phyloP scores from a whole-genome alignment of 1,284 basidiomycete species.

The Kalmanozyma brasiliensis region DNA sequence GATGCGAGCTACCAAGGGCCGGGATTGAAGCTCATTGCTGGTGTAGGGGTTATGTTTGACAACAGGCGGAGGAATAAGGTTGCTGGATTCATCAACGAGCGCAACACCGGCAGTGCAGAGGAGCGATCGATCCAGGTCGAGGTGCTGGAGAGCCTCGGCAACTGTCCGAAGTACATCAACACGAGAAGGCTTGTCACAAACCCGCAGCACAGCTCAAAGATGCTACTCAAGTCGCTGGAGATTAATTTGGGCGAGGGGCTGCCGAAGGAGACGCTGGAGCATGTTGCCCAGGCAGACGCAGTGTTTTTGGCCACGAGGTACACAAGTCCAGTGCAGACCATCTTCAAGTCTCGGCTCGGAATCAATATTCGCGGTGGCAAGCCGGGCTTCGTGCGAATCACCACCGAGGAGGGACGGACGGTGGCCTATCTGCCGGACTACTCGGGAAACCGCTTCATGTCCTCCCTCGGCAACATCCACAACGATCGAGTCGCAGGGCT shows the following conservation, averaged over 20 bases:
- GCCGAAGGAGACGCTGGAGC: slow-evolving; percentile 17
- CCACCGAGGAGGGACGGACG: slow-evolving; percentile 18
- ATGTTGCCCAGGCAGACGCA: slow-evolving; percentile 32
- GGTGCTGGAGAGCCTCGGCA: slow-evolving; percentile 38
- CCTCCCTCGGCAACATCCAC: slow-evolving; percentile 40
- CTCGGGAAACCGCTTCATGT: slow-evolving; percentile 42
- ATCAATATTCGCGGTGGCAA: slow-evolving; percentile 45
- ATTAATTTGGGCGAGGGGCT: slow-evolving; percentile 7
- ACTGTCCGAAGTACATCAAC: slow-evolving; percentile 47
- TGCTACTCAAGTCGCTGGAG: slow-evolving; percentile 20
- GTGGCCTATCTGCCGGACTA: slow-evolving; percentile 41
- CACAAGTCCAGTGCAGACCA: slow-evolving; percentile 19
- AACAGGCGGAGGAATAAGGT: slow-evolving; percentile 42
- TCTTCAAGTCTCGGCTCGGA: slow-evolving; percentile 43
- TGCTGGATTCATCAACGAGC: slow-evolving; percentile 35
- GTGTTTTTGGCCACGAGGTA: slow-evolving; percentile 34
- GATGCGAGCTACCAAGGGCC: slow-evolving; percentile 25
- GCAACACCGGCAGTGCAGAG: slow-evolving; percentile 12
- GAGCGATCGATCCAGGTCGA: slow-evolving; percentile 27
- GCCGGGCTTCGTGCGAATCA: slow-evolving; percentile 29
- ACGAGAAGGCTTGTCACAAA: slow-evolving; percentile 19
- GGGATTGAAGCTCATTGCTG: slow-evolving; percentile 31
- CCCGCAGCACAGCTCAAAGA: slow-evolving; percentile 8
- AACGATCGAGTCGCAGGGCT: slow-evolving; percentile 32
- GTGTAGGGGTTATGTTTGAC: slow-evolving; percentile 40